Evolutionary conservation across 441 rosid genomes (phyloP), one percentile per base, ranked within the genome.

Genomic region (Gossypium davidsonii): DNA sequence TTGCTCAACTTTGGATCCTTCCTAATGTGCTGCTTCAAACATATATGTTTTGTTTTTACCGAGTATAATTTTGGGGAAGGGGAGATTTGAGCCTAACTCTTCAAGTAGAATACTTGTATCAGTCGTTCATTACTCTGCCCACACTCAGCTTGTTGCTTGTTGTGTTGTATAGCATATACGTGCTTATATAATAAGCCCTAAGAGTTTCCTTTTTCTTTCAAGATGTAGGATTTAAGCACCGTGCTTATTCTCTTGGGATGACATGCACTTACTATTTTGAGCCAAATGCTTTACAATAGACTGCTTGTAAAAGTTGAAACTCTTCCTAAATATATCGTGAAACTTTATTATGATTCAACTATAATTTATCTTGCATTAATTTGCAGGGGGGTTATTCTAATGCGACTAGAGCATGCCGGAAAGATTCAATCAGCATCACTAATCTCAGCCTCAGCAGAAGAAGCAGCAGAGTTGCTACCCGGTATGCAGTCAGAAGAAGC

Each of bases 351-450:
- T 34, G 57, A 62, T 63, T 51, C 1, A 5, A 34, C 14, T 21
- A 23, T 11, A 12, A 3, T 63, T 15, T 21, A 11, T 46, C 6
- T 51, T 26, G 0, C 63, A 25, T 23, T 15, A 20, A 34, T 56
- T 80, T 3, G 42, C 85, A 94, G 99, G 79, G 99, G 99, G 9
- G 98, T 94, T 71, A 91, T 92, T 74, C 81, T 94, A 78, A 92
- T 92, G 99, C 84, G 97, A 74, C 82, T 94, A 64, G 99, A 94
- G 79, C 79, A 90, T 52, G 88, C 91, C 0, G 98, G 99, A 23
- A 92, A 91, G 89, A 94, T 92, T 76, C 94, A 94, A 74, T 90
- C 99, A 0, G 96, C 96, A 31, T 94, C 98, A 2, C 81, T 94
- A 51, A 91, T 94, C 62, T 88, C 98, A 0, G 90, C 85, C 3